Conservation (phyloP, 768 basidiomycete genomes). For the Cystoderma amianthinum region DNA sequence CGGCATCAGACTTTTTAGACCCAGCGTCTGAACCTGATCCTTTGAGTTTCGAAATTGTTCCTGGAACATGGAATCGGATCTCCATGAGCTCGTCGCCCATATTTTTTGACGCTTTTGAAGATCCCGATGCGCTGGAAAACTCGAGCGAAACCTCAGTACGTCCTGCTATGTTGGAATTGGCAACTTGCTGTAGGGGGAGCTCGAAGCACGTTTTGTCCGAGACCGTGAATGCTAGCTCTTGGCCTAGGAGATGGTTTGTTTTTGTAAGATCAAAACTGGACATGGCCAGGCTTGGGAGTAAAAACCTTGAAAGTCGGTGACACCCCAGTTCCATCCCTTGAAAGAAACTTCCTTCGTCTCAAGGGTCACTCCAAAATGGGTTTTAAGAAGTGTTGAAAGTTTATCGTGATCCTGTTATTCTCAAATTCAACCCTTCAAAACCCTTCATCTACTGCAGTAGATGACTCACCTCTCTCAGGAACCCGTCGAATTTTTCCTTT, state of each 20-base stretch:
- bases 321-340: conserved; percentile 99
- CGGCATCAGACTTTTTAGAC: conserved; percentile 66
- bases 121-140: conserved; percentile 50
- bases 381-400: conserved; percentile 73
- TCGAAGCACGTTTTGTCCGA: conserved; percentile 87
- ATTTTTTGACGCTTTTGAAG: conserved; percentile 29
- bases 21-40: conserved; percentile 65
- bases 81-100: conserved; percentile 87
- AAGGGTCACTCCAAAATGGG: conserved; percentile 78
- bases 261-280: conserved; percentile 2
- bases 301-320: conserved; percentile 87
- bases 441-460: too few species aligned
- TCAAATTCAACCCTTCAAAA: too few species aligned
- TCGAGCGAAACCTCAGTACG: conserved; percentile 99
- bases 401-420: conserved; percentile 92
- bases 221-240: conserved; percentile 87
- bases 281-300: neutral
- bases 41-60: conserved; percentile 51
- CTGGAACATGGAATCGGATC: conserved; percentile 94
- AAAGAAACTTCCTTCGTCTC: conserved; percentile 84
- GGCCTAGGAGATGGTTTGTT: conserved; percentile 40
- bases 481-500: conserved; percentile 87
- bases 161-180: conserved; percentile 96
- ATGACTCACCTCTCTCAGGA: conserved; percentile 76
- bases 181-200: conserved; percentile 77